A percentile compares a stretch with the other conserved stretches of the same genome.
Conservation (phyloP, 2,329 filamentous ascomycete genomes). For the Dothidotthia symphoricarpi region DNA sequence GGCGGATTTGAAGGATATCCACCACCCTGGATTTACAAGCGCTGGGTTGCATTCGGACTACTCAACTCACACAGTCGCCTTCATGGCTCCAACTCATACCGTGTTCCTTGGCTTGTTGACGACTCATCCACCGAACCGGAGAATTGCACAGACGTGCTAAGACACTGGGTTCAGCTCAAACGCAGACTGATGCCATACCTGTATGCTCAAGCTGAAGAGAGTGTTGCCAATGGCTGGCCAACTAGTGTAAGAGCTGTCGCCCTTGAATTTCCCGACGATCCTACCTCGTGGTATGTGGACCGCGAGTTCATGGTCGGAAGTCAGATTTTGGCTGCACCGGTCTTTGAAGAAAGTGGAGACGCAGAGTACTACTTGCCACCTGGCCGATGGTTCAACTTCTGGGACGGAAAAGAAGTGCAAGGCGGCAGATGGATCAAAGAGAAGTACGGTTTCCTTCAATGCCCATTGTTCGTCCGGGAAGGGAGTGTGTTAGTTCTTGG, state of each 20-base stretch:
- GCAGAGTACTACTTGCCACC: slow-evolving; percentile 65
- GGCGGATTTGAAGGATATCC: slow-evolving; percentile 70
- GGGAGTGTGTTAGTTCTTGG: slow-evolving; percentile 44
- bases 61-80: slow-evolving; percentile 68
- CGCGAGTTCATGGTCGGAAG: slow-evolving; percentile 72
- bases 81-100: slow-evolving; percentile 68
- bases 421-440: slow-evolving; percentile 49
- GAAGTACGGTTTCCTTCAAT: slow-evolving; percentile 41
- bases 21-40: slow-evolving; percentile 68
- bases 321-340: slow-evolving; percentile 61
- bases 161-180: slow-evolving; percentile 55
- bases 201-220: slow-evolving; percentile 52
- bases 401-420: slow-evolving; percentile 43
- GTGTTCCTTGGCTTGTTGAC: slow-evolving; percentile 73
- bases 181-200: slow-evolving; percentile 60
- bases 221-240: slow-evolving; percentile 56
- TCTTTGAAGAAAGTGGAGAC: slow-evolving; percentile 62
- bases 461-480: slow-evolving; percentile 45
- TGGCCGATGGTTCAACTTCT: slow-evolving; percentile 54
- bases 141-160: slow-evolving; percentile 55
- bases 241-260: slow-evolving; percentile 63
- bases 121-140: slow-evolving; percentile 54
- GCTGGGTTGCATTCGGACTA: slow-evolving; percentile 74
- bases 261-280: slow-evolving; percentile 69
- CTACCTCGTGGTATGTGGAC: slow-evolving; percentile 66